Base-by-base conservation (phyloP, 495 filamentous ascomycete genomes). In the Penicillium subrubescens region DNA sequence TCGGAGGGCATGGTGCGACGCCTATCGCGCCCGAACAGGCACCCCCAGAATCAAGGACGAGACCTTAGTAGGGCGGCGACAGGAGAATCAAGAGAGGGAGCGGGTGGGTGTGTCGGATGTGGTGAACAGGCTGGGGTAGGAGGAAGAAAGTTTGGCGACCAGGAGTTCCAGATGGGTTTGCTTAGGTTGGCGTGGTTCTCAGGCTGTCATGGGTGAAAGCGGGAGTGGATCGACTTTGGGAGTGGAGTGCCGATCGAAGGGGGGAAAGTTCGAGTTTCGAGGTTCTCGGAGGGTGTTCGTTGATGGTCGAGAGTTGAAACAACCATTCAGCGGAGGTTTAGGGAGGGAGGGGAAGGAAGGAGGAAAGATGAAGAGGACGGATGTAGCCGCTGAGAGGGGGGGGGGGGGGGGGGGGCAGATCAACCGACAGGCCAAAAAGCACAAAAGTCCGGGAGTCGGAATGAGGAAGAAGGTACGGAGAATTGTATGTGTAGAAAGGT, bases 331-430 rank as follows among this genome's bases (percentile, higher is more conserved):
- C 50, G 50, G 51, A 33, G 51, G 31, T 29, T 17, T 29, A 12
- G 53, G 19, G 12, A 2, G 33, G 12, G n/a, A 5, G 59, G 54
- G 63, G 57, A 61, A 58, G 61, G 39, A 50, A 56, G 39, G 39
- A 60, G 43, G 33, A 29, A 58, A 60, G 51, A 46, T 57, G 63
- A 71, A 65, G 61, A 51, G 57, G 37, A 60, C 52, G 64, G 68
- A 61, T 73, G 66, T 66, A 68, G 53, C 70, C 70, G 70, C 62
- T 60, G 21, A n/a, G n/a, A n/a, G n/a, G n/a, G n/a, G n/a, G n/a
- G n/a, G n/a, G n/a, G n/a, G n/a, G n/a, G n/a, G n/a, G n/a, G 25
- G 25, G 25, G 48, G 37, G 34, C 55, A 66, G 53, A 56, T 56
- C 53, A 34, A 56, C 53, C 33, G 34, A 56, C 21, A 56, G 55